These are phyloP conservation scores for Candida anutae DNA, from an alignment of 1,139 yeast species.

Conservation along the genomic window DNA sequence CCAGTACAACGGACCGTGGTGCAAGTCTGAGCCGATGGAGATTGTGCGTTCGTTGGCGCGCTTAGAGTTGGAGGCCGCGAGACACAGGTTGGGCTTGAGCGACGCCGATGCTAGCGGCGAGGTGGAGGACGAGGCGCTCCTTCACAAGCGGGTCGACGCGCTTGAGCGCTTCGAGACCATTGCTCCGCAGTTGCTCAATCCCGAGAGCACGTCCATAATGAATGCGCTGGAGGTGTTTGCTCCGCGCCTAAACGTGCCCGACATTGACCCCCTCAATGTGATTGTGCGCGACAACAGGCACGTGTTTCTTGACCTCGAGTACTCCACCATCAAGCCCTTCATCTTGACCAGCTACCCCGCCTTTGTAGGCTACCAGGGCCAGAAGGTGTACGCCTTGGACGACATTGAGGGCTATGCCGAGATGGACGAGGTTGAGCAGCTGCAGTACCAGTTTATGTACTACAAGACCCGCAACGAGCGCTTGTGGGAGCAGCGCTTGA, in stretches of 20 bases:
- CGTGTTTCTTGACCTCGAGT: conserved; percentile 74
- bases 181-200: conserved; percentile 49
- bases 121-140: conserved; percentile 31
- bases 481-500: conserved; percentile 74
- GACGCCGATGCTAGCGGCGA: conserved; percentile 31
- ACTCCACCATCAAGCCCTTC: conserved; percentile 72
- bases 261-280: conserved; percentile 85
- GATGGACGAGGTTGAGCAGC: conserved; percentile 64
- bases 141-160: conserved; percentile 45
- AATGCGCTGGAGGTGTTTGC: conserved; percentile 55
- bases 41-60: conserved; percentile 57
- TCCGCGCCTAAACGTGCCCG: conserved; percentile 74
- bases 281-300: conserved; percentile 36
- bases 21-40: conserved; percentile 45
- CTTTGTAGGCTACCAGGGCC: conserved; percentile 82
- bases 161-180: conserved; percentile 52
- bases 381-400: conserved; percentile 66
- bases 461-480: conserved; percentile 87
- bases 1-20: conserved; percentile 70
- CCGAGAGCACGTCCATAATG: conserved; percentile 44
- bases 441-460: conserved; percentile 78
- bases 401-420: conserved; percentile 67
- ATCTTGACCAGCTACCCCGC: conserved; percentile 70
- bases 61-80: conserved; percentile 59
- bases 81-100: conserved; percentile 47